Base-by-base conservation (phyloP, 208 protist genomes). In the Trypanosoma boissoni region DNA sequence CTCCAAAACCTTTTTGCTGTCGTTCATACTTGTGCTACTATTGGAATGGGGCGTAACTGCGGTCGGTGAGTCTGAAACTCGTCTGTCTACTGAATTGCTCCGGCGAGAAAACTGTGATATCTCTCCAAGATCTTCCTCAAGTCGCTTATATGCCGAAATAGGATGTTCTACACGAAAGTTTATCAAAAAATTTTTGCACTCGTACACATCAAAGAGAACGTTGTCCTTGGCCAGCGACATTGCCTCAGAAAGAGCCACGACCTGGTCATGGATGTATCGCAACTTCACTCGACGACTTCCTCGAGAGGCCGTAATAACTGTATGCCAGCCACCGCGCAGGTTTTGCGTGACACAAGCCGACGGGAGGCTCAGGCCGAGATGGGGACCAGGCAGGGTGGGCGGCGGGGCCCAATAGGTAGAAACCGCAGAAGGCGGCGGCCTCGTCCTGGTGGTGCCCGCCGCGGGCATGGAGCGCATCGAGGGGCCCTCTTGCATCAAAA, bases 331-430 rank as follows among this genome's bases (percentile, higher is more conserved):
- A 12, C 44, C 44, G 21, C 24, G 21, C 6, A 50, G 21, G 44
- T 24, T 50, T 12, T 50, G 44, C 24, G 44, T 50, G 44, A 50
- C 12, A 12, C 9, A 6, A 12, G 26, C 44, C 9, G 21, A 50
- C 12, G 44, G 44, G 44, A 50, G 44, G 12, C 24, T n/a, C 24
- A 50, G 44, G 6, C 44, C 44, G 14, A 50, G 44, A 32, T 50
- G 21, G 9, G 44, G 9, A 14, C 44, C 44, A 12, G 44, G 44
- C 6, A 50, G 14, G 26, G 6, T 6, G 6, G 44, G 44, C 12
- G 44, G 44, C 14, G 44, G 24, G 12, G 24, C 24, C 44, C 44
- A 50, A 12, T 14, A 29, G 6, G 44, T 50, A 6, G 44, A 32
- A 14, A 50, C 14, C 6, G 12, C 44, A n/a, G 44, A 12, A 32